A percentile compares a stretch with the other conserved stretches of the same genome.
phyloP scores from a whole-genome alignment of 257 asterid genomes.

The Verbena officinalis region DNA sequence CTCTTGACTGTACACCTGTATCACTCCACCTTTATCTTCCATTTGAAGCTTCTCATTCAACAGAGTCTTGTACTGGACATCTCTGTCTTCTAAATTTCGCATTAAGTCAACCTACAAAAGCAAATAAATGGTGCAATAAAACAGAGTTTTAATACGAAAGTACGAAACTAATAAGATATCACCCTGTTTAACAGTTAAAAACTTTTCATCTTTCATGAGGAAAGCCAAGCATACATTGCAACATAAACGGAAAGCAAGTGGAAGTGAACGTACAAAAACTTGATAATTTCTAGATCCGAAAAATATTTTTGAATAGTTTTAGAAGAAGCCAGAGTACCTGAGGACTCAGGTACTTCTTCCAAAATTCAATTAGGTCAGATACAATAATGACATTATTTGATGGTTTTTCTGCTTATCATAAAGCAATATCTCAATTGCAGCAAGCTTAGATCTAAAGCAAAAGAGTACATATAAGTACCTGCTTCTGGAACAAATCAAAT shows the following conservation, averaged over 20 bases:
- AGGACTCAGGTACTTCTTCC: neutral
- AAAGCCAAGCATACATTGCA: neutral
- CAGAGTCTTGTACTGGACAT: slow-evolving; percentile 62
- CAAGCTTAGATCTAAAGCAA: too few relatives aligned
- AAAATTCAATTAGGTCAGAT: too few relatives aligned
- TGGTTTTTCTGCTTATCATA: neutral
- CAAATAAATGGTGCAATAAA: slow-evolving; percentile 8
- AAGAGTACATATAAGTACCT: slow-evolving; percentile 45
- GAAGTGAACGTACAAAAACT: neutral
- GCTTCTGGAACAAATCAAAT: slow-evolving; percentile 79
- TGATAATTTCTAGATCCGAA: neutral
- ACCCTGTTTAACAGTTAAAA: neutral
- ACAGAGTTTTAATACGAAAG: slow-evolving; percentile 3
- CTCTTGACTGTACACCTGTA: slow-evolving; percentile 37
- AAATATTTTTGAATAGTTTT: neutral
- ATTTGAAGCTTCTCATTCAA: slow-evolving; percentile 73
- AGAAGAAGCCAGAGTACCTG: slow-evolving; percentile 9
- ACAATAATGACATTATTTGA: too few relatives aligned
- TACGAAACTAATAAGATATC: neutral
- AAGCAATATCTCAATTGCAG: too few relatives aligned
- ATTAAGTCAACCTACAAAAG: slow-evolving; percentile 62
- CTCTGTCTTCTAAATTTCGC: slow-evolving; percentile 69
- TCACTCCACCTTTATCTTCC: slow-evolving; percentile 45
- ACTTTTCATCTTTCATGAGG: neutral
- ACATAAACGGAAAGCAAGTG: neutral